Conservation (phyloP, 2,329 filamentous ascomycete genomes). For the Leptographium procerum region DNA sequence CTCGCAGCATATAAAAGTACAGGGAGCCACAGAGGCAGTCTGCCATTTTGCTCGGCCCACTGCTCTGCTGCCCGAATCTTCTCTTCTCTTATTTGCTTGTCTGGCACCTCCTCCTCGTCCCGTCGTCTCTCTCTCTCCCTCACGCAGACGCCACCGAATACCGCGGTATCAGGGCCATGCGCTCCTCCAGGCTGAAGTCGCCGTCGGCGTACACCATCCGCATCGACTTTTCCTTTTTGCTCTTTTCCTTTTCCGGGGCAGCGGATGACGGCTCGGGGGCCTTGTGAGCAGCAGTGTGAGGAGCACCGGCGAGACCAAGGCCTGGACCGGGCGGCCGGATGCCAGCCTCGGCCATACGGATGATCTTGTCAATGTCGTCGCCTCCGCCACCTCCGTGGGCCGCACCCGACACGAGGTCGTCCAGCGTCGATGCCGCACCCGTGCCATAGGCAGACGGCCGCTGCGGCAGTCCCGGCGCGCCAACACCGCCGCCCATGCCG, state of each 20-base stretch:
- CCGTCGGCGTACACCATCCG: conserved; percentile 75
- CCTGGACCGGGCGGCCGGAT: conserved; percentile 36
- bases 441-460: conserved; percentile 12
- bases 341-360: conserved; percentile 52
- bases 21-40: no score
- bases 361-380: conserved; percentile 55
- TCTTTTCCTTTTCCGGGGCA: conserved; percentile 32
- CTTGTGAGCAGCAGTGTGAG: no score
- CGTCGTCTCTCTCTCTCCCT: no score
- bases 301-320: conserved; percentile 34
- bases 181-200: conserved; percentile 75
- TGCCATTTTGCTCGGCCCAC: no score
- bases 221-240: conserved; percentile 41
- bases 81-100: no score
- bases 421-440: conserved; percentile 30
- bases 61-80: no score
- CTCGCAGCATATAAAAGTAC: no score
- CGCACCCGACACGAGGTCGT: conserved; percentile 34
- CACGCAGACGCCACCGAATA: conserved; percentile 40
- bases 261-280: neutral
- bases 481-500: conserved; percentile 16
- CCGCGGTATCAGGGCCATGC: conserved; percentile 66
- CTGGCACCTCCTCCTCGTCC: no score
- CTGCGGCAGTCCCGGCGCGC: conserved; percentile 16
- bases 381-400: conserved; percentile 21